Base-by-base conservation (phyloP, 352 stramenopile species). In the Paralagenidium karlingii region DNA sequence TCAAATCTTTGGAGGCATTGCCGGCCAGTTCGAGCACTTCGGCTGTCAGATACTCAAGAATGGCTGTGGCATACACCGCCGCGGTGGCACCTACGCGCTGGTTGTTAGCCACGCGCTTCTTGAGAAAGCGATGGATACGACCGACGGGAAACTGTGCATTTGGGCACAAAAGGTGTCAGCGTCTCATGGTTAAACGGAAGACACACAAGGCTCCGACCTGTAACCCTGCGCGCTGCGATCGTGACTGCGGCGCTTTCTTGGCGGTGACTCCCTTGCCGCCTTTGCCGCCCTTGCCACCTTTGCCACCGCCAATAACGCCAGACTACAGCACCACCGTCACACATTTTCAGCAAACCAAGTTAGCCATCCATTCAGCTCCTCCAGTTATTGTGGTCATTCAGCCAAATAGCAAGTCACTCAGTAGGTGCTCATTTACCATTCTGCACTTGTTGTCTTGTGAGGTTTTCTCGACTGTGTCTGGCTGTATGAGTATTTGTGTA, bases 31-130 rank as follows among this genome's bases (percentile, higher is more conserved):
- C 96, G 30, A 99, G 77, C 57, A 99, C 96, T 70, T 99, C 96
- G 5, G 96, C 96, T 10, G 95, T 99, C 36, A 99, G 67, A 63
- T 99, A 99, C 61, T 99, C 96, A 58, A 99, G 92, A 65, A 99
- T 99, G 21, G 96, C 96, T n/a, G 96, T 96, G 29, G 96, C 97
- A 74, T 99, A 99, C 37, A 99, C 96, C 31, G 96, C 96, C 15
- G 96, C 96, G 1, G 96, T 99, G n/a, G 96, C 96, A 51, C 96
- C 96, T 7, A 99, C 96, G 48, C 96, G 88, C 69, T 99, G 95
- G 60, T 97, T 95, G 56, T 97, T 94, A 33, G 97, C 85, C 42
- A 99, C 95, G 38, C 94, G 94, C 40, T 90, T 87, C 80, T 99
- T 99, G 51, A 99, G 63, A 63, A 99, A 99, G 51, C 96, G 79